phyloP scores from a whole-genome alignment of 2,329 filamentous ascomycete genomes.

The Cadophora malorum region DNA sequence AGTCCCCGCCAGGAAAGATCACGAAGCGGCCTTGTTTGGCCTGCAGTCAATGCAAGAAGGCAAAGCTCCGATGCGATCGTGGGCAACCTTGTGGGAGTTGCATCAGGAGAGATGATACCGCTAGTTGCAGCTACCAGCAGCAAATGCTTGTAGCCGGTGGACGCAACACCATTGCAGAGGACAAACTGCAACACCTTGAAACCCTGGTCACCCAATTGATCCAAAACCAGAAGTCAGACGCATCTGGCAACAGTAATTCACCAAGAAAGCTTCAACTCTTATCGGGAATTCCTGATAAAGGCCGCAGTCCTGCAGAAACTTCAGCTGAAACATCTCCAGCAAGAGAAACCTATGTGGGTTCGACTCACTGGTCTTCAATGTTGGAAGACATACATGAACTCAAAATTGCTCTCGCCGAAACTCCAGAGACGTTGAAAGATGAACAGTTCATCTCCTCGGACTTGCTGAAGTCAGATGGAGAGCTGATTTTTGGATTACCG shows the following conservation, averaged over 20 bases:
- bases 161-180: constrained; percentile 24
- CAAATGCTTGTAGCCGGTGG: neutral
- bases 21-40: constrained; percentile 28
- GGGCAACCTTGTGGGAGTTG: constrained; percentile 34
- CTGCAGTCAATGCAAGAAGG: constrained; percentile 30
- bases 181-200: constrained; percentile 31
- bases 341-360: constrained; percentile 26
- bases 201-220: constrained; percentile 32
- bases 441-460: neutral
- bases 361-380: constrained; percentile 39
- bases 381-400: constrained; percentile 39
- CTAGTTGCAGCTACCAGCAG: constrained; percentile 28
- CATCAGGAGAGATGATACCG: constrained; percentile 31
- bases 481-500: constrained; percentile 33
- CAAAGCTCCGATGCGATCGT: constrained; percentile 38
- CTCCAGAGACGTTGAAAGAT: neutral
- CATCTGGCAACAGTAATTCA: neutral
- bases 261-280: neutral
- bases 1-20: constrained; percentile 13
- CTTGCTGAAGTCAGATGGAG: neutral
- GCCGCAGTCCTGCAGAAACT: neutral
- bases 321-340: neutral
- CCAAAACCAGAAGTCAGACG: constrained; percentile 10
- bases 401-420: constrained; percentile 19
- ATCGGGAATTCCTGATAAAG: neutral